These are phyloP conservation scores for Pleurotus tuber-regium DNA, from an alignment of 768 basidiomycete species.

Conservation along the genomic window DNA sequence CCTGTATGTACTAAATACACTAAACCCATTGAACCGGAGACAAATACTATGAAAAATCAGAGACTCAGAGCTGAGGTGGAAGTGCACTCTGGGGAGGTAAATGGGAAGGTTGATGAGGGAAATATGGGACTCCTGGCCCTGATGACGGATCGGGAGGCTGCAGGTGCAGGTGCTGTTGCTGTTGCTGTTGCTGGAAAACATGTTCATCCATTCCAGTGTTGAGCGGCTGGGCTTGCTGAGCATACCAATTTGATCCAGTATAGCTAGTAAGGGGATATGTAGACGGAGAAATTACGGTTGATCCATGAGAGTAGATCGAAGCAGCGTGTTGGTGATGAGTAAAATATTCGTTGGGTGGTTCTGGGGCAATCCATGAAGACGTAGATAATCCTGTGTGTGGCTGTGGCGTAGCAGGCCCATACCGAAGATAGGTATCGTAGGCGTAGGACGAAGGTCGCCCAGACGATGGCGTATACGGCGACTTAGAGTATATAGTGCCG, in stretches of 20 bases:
- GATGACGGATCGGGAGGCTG: no score
- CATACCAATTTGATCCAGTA: no score
- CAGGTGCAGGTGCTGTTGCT: no score
- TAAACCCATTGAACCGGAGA: no score
- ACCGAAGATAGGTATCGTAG: neutral
- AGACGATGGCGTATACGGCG: conserved; percentile 15
- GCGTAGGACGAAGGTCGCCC: neutral
- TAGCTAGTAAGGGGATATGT: no score
- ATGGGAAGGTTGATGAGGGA: no score
- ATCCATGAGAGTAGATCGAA: conserved; percentile 8
- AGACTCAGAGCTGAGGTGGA: no score
- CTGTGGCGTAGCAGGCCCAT: neutral
- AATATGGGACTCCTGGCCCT: no score
- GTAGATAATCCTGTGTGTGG: neutral
- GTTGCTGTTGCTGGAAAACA: no score
- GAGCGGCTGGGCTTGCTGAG: neutral
- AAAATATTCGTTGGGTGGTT: neutral
- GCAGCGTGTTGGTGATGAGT: neutral
- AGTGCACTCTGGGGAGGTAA: no score
- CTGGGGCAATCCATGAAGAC: conserved; percentile 1
- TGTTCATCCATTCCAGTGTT: neutral
- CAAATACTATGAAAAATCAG: no score
- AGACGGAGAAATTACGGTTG: neutral
- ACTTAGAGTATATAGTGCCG: conserved; percentile 38
- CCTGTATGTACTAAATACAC: no score